Conservation (phyloP, 371 early-diverging fungal species). For the Actinomortierella ambigua region DNA sequence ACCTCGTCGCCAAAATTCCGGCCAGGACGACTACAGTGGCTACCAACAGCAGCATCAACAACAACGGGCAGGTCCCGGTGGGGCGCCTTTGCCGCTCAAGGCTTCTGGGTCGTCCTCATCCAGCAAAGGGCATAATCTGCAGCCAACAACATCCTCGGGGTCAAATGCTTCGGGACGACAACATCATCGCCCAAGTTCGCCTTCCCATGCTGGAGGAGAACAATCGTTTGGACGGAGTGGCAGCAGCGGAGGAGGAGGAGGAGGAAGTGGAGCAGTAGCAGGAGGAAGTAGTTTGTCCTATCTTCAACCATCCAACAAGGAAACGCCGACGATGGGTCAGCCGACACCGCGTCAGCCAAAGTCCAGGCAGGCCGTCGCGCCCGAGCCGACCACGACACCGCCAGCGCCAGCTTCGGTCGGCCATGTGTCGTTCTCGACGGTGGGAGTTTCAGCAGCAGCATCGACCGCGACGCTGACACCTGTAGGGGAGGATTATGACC, state of each 20-base stretch:
- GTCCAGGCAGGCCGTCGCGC: conserved; percentile 47
- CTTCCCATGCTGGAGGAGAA: no score
- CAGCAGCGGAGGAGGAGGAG: no score
- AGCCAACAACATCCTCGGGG: conserved; percentile 33
- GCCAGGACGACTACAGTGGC: conserved; percentile 16
- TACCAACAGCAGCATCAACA: conserved; percentile 33
- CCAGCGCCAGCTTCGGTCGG: conserved; percentile 33
- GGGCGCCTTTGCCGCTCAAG: conserved; percentile 20
- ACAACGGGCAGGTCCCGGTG: conserved; percentile 19
- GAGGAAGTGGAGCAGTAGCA: no score
- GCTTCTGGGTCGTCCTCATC: conserved; percentile 29
- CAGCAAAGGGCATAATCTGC: conserved; percentile 4
- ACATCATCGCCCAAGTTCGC: no score
- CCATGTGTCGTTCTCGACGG: conserved; percentile 25
- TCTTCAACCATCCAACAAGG: no score
- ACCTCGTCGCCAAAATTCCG: no score
- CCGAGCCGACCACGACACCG: conserved; percentile 2
- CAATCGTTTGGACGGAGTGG: no score
- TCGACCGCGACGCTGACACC: conserved; percentile 42
- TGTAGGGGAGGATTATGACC: conserved; percentile 11
- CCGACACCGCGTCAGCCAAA: conserved; percentile 45
- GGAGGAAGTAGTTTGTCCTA: no score
- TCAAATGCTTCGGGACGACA: conserved; percentile 39
- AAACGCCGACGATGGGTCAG: conserved; percentile 32
- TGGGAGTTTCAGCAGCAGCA: conserved; percentile 16